Conservation (phyloP, 2,329 filamentous ascomycete genomes). For the Colletotrichum lentis region DNA sequence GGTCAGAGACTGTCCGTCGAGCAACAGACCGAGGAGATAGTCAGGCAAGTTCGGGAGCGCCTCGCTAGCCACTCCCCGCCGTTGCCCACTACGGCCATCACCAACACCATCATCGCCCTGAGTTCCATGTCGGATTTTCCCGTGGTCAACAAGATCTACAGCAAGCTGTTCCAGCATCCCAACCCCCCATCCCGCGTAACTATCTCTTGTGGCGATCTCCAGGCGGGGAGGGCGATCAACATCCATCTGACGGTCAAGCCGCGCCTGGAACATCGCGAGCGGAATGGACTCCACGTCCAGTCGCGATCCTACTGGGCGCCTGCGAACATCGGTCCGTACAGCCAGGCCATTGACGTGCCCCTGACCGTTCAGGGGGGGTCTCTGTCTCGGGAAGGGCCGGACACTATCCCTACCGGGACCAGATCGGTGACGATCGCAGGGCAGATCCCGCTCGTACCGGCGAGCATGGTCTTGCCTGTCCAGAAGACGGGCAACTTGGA, state of each 20-base stretch:
- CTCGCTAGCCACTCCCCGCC: conserved; percentile 48
- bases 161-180: conserved; percentile 74
- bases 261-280: conserved; percentile 41
- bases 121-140: conserved; percentile 83
- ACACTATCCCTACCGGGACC: conserved; percentile 38
- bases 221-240: conserved; percentile 71
- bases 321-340: conserved; percentile 96
- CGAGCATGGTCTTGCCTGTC: conserved; percentile 72
- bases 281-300: conserved; percentile 84
- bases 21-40: conserved; percentile 58
- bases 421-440: conserved; percentile 76
- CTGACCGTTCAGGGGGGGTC: conserved; percentile 37
- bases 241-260: conserved; percentile 61
- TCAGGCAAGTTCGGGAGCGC: conserved; percentile 54
- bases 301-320: conserved; percentile 96
- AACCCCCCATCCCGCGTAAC: conserved; percentile 89
- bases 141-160: conserved; percentile 78
- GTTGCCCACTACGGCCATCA: conserved; percentile 55
- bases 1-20: conserved; percentile 48
- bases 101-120: conserved; percentile 72
- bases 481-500: conserved; percentile 52
- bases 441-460: conserved; percentile 87
- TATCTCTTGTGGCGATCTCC: conserved; percentile 74
- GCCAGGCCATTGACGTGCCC: conserved; percentile 76
- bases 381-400: background rate